Base-by-base conservation (phyloP, 2,329 filamentous ascomycete species). In the Phaeophleospora eucalypticola region DNA sequence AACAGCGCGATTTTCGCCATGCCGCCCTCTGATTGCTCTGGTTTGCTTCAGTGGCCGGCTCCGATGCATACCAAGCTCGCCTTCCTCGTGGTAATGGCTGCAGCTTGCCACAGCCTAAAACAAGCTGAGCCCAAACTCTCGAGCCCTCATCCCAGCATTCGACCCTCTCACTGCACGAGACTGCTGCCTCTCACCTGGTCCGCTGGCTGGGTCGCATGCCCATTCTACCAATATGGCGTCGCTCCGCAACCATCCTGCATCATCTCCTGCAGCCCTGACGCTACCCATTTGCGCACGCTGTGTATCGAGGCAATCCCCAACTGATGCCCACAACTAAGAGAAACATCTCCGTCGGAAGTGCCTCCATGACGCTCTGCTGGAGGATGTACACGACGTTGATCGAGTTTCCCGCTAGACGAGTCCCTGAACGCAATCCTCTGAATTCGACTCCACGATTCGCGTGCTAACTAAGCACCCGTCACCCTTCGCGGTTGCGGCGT, bases 301-400 rank as follows among this genome's bases (percentile, higher is more conserved):
- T n/a, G n/a, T n/a, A n/a, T n/a, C n/a, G n/a, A n/a, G n/a, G 15
- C 21, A 41, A 43, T 10, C 38, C n/a, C 19, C 47, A 49, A 46
- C 47, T 45, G 39, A 49, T 45, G 36, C 33, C 37, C 43, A 45
- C 43, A 38, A 46, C 43, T 43, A 43, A 49, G 33, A 36, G 46
- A 49, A 44, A 49, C 21, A n/a, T n/a, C n/a, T n/a, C n/a, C n/a
- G n/a, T n/a, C n/a, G n/a, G n/a, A n/a, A n/a, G n/a, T n/a, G n/a
- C n/a, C n/a, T n/a, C n/a, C n/a, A n/a, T n/a, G n/a, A n/a, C n/a
- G n/a, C n/a, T n/a, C n/a, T n/a, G n/a, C n/a, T n/a, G n/a, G n/a
- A n/a, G n/a, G n/a, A n/a, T n/a, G n/a, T n/a, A n/a, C n/a, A n/a
- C n/a, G n/a, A n/a, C n/a, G n/a, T n/a, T n/a, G n/a, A n/a, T n/a